phyloP scores from a whole-genome alignment of 495 filamentous ascomycete species.

The Talaromyces nanjingensis region DNA sequence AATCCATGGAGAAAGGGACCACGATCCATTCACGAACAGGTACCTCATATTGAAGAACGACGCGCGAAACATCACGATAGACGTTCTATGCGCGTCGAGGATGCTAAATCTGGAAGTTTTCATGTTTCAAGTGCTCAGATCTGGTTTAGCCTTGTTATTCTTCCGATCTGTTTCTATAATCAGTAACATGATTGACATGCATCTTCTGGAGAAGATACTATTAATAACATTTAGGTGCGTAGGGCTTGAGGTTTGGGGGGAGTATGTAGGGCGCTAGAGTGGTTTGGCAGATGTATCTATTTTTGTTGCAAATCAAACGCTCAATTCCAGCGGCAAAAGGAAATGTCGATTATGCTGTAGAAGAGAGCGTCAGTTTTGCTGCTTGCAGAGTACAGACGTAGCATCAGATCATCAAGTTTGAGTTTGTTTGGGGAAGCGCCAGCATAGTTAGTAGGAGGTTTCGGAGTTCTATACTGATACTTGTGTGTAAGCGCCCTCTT shows the following conservation, averaged over 20 bases:
- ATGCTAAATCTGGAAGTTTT: conserved; percentile 10
- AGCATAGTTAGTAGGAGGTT: background rate
- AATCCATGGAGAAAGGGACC: background rate
- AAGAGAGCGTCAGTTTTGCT: background rate
- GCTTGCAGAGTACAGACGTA: background rate
- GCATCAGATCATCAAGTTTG: background rate
- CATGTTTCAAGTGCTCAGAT: conserved; percentile 7
- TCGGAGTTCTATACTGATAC: background rate
- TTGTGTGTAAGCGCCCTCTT: conserved; percentile 4
- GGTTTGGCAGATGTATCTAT: background rate
- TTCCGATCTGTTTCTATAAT: conserved; percentile 7
- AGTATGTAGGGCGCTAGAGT: background rate
- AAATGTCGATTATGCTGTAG: background rate
- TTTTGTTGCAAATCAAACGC: background rate
- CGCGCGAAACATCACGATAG: conserved; percentile 3
- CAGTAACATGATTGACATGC: conserved; percentile 1
- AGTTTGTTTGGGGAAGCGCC: conserved; percentile 6
- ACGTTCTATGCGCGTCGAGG: background rate
- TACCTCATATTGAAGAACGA: conserved; percentile 10
- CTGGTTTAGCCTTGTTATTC: background rate
- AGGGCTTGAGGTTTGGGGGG: background rate
- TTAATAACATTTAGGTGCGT: conserved; percentile 4
- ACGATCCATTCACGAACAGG: conserved; percentile 7
- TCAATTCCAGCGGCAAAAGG: background rate
- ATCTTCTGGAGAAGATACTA: conserved; percentile 9